A percentile compares a stretch with the other conserved stretches of the same genome.
phyloP scores from a whole-genome alignment of 2,329 filamentous ascomycete species.

The Esteya vermicola region DNA sequence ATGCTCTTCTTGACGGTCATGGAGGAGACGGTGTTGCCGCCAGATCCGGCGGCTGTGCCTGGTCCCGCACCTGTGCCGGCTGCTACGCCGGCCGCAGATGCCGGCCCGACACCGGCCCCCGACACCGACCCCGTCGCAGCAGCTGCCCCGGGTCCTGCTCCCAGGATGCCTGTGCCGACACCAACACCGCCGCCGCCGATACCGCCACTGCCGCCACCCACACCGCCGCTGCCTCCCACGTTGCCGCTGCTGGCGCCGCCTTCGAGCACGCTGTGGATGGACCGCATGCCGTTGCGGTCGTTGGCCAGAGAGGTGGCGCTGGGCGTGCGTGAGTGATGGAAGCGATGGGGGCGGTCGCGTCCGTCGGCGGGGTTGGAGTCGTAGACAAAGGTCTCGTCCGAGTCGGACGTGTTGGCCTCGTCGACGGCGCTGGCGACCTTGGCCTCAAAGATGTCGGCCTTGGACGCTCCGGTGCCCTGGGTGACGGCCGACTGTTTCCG shows the following conservation, averaged over 20 bases:
- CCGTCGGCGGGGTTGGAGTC: slow-evolving; percentile 82
- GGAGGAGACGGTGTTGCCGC: no score
- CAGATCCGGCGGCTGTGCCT: no score
- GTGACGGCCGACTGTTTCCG: slow-evolving; percentile 63
- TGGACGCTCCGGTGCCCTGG: slow-evolving; percentile 55
- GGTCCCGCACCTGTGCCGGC: no score
- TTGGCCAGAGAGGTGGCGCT: slow-evolving; percentile 77
- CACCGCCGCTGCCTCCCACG: no score
- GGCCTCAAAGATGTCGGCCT: slow-evolving; percentile 95
- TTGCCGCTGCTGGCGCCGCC: no score
- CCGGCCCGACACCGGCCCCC: no score
- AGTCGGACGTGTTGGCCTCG: slow-evolving; percentile 91
- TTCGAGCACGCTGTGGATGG: slow-evolving; percentile 55
- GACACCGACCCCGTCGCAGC: no score
- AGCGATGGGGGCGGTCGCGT: slow-evolving; percentile 52
- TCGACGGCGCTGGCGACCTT: slow-evolving; percentile 94
- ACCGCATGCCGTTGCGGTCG: slow-evolving; percentile 45
- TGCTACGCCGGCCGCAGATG: no score
- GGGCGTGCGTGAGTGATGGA: slow-evolving; percentile 72
- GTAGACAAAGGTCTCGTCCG: slow-evolving; percentile 97
- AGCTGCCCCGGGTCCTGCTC: no score
- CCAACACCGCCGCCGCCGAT: no score
- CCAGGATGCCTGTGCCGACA: no score
- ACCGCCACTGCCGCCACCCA: no score
- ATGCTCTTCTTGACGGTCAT: slow-evolving; percentile 77